These are phyloP conservation scores for Pleomassaria siparia DNA, from an alignment of 2,329 filamentous ascomycete genomes.

Conservation along the genomic window DNA sequence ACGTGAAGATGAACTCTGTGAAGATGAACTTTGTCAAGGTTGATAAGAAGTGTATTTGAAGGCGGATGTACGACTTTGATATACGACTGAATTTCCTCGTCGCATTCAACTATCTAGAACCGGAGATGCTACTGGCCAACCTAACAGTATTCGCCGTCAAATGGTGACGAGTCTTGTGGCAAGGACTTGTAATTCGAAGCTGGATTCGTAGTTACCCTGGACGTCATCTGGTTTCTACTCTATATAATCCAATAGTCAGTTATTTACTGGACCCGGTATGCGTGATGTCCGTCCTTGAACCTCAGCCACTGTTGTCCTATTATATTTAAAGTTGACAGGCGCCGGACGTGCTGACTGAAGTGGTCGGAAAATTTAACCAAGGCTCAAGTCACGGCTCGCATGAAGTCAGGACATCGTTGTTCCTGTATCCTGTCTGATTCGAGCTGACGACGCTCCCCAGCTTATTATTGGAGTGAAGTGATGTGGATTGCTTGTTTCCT, in stretches of 20 bases:
- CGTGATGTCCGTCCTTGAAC: neutral
- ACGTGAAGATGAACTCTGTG: slow-evolving; percentile 8
- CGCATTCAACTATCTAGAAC: neutral
- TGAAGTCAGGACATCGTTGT: slow-evolving; percentile 5
- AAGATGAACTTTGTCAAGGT: no score
- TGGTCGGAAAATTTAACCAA: neutral
- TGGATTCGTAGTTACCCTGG: no score
- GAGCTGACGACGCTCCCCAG: slow-evolving; percentile 12
- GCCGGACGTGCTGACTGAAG: neutral
- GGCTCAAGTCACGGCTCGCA: no score
- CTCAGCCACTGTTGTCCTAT: neutral
- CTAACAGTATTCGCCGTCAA: neutral
- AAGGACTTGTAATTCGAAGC: neutral
- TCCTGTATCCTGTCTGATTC: slow-evolving; percentile 8
- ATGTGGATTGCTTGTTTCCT: slow-evolving; percentile 8
- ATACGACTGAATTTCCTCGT: slow-evolving; percentile 3
- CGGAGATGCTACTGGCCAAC: neutral
- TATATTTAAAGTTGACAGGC: neutral
- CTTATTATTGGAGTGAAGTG: slow-evolving; percentile 1
- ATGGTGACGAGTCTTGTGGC: slow-evolving; percentile 10
- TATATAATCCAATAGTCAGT: neutral
- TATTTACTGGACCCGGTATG: neutral
- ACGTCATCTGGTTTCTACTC: neutral
- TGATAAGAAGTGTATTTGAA: slow-evolving; percentile 1
- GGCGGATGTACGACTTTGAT: slow-evolving; percentile 9